Evolutionary conservation across 164 flowering plant genomes (phyloP), one percentile per base, ranked within the genome.

Genomic region (Magnolia sinica): DNA sequence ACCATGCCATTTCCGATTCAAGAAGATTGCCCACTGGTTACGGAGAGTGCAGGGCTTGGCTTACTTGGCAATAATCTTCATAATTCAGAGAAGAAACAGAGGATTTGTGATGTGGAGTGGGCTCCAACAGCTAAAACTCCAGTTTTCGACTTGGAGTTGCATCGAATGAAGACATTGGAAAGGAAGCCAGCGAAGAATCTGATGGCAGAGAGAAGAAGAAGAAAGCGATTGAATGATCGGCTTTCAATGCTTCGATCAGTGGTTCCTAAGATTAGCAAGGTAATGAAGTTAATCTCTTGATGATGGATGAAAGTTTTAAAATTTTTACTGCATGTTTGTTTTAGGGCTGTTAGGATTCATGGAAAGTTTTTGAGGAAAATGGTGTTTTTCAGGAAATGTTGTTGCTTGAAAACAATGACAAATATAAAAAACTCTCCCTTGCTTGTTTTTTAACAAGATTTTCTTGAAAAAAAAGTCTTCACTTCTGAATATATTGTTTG

Each of bases 211-310:
- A 88, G 98, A 65, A 73, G 97, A 82, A 70, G 98, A 73, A 85
- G 98, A 81, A 95, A 95, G 87, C 76, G 97, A 8, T 81, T 95
- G 29, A 95, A 95, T 78, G 98, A 95, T 72, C 91, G 98, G 4
- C 98, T 95, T 74, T 91, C 94, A 1, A 92, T 95, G 98, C 92
- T 95, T 11, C 82, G 97, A 83, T 93, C 98, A 16, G 91, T 93
- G 50, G 98, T 95, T 78, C 97, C 98, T 14, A 95, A 91, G 81
- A 95, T 95, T 22, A 93, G 97, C 88, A 95, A 95, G 96, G 98
- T 91, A 82, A 31, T 68, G 71, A 67, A 55, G 1, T 37, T 59
- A 64, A 3, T 68, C 69, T 68, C 50, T 66, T 74, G 64, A 65
- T 16, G 3, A 64, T 37, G 45, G 7, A 37, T 37, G 45, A 37